Evolutionary conservation across 2,329 filamentous ascomycete genomes (phyloP).

Genomic region (Knufia fluminis): DNA sequence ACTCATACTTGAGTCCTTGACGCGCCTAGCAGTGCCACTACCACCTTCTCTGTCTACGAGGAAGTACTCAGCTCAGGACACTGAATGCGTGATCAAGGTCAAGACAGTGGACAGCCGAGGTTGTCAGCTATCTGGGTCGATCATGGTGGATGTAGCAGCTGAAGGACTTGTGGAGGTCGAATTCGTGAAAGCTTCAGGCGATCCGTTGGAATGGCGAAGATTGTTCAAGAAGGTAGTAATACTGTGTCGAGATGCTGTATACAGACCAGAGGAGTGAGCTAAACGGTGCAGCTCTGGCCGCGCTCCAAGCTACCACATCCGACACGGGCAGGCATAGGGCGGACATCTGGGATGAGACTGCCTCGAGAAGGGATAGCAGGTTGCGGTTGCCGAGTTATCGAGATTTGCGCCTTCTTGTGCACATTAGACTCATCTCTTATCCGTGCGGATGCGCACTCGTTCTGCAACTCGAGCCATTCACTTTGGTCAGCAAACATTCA

Average conservation of each 20-base stretch:
- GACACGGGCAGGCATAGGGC: too few species aligned
- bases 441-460: too few species aligned
- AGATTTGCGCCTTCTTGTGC: too few species aligned
- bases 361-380: too few species aligned
- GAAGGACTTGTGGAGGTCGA: conserved; percentile 69
- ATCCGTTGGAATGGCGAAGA: conserved; percentile 89
- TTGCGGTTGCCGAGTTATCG: too few species aligned
- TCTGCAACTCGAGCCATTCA: too few species aligned
- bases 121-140: conserved; percentile 36
- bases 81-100: conserved; percentile 59
- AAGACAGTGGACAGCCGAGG: conserved; percentile 54
- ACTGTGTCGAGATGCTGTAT: conserved; percentile 76
- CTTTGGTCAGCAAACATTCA: too few species aligned
- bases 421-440: too few species aligned
- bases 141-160: conserved; percentile 36
- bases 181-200: conserved; percentile 90
- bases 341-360: too few species aligned
- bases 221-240: conserved; percentile 96
- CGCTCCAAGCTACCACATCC: too few species aligned
- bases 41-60: conserved; percentile 29
- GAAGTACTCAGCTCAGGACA: conserved; percentile 36
- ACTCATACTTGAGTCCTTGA: conserved; percentile 69
- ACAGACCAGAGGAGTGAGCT: conserved; percentile 41
- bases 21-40: conserved; percentile 70
- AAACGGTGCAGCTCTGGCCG: background rate